Evolutionary conservation across 2,329 filamentous ascomycete genomes (phyloP), one percentile per base, ranked within the genome.

Genomic region (Penicillium olsonii): DNA sequence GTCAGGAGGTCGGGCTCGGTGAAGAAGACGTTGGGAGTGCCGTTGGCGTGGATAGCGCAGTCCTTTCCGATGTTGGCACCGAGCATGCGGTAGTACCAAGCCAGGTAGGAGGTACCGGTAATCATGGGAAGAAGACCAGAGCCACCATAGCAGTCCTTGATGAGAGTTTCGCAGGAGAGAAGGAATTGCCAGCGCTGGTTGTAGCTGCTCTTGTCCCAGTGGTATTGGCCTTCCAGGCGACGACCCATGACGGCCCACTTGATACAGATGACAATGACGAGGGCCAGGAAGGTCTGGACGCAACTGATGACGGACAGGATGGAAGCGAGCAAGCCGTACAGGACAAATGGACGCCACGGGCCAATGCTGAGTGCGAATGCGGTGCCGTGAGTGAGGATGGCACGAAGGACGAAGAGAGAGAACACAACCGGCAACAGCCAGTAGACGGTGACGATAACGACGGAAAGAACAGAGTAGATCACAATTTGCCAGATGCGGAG

Each of bases 121-220:
- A 83, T 62, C 56, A 83, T 68, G 12, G 78, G 75, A 1, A 82
- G 67, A 15, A 84, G 68, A 14, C 80, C 80, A 20, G 75, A 61
- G 1, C 76, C 74, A 3, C 75, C 73, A 55, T 77, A 81, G 61
- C 78, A 81, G 34, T 74, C 67, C 8, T 76, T 70, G 2, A 79
- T 74, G 3, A 83, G 63, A 15, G 71, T 72, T 66, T 83, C 80
- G 31, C 81, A 72, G 24, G 72, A 71, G 3, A 82, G 68, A 59
- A 78, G 79, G 8, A 82, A 59, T 58, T 83, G 79, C 79, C 80
- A 83, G 27, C 78, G 75, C 57, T 83, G 81, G 63, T 79, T 82
- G 65, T 83, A 83, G 14, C 73, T 69, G 17, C 69, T 76, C 62
- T 77, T 77, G 59, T 83, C 81, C 80, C 80, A 83, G 63, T 82